These are phyloP conservation scores for Backusella luteola DNA, from an alignment of 192 early-diverging fungal species.

Conservation along the genomic window DNA sequence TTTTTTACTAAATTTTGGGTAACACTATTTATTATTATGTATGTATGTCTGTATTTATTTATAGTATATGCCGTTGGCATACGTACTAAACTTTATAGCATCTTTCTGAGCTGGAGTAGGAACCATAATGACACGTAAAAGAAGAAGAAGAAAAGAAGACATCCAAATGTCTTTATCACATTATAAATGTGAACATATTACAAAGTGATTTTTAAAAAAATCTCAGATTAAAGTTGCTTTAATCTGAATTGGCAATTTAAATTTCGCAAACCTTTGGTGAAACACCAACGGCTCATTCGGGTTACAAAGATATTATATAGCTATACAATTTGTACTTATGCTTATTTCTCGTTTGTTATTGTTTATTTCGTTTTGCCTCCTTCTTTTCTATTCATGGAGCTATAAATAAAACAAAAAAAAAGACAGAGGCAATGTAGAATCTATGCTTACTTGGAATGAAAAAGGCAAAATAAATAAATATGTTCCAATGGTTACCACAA, in stretches of 20 bases:
- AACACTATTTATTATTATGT: neutral
- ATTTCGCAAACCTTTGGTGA: neutral
- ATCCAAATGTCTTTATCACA: neutral
- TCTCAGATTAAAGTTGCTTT: neutral
- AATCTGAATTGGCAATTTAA: neutral
- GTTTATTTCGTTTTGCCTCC: neutral
- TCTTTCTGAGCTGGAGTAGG: neutral
- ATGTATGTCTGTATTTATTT: neutral
- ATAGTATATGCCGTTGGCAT: neutral
- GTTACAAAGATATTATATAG: neutral
- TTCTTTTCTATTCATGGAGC: neutral
- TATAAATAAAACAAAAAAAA: neutral
- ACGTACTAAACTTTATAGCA: neutral
- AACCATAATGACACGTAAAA: neutral
- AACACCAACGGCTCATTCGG: neutral
- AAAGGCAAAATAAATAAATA: neutral
- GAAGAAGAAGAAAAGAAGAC: neutral
- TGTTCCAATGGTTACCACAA: neutral
- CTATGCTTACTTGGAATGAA: neutral
- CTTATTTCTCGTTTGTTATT: neutral
- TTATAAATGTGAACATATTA: neutral
- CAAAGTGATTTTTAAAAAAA: neutral
- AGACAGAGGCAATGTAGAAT: neutral
- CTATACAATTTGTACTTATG: neutral
- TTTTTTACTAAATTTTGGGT: neutral